Evolutionary conservation across 495 filamentous ascomycete genomes (phyloP), one percentile per base, ranked within the genome.

Genomic region (Aspergillus haitiensis): DNA sequence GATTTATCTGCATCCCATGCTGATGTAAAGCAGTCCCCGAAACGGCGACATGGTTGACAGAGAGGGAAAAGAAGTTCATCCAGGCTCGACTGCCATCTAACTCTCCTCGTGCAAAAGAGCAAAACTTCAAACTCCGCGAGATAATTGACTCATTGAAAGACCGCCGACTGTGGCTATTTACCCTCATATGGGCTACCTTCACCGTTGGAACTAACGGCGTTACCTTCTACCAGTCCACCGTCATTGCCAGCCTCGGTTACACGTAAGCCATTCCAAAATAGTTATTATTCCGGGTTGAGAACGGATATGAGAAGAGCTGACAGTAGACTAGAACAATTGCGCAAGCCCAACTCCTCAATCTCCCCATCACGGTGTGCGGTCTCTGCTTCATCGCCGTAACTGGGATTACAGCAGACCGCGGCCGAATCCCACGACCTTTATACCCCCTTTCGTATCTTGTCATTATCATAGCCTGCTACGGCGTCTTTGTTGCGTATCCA

Each of bases 211-310:
- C 73, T 18, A 70, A 64, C 8, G 75, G 75, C 1, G 67, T 77
- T 4, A 65, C 60, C 18, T 77, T 77, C 64, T 77, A 77, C 39
- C 75, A 75, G 36, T 65, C 73, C 2, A 75, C 73, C 1, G 73
- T 77, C 16, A 77, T 75, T 52, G 68, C 75, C 2, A 71, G 75
- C 48, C 67, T 75, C 5, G 75, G 75, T 0, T 77, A 76, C 52
- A 65, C 75, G 69, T 69, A 52, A 55, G 67, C 65, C 44, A 15
- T 8, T 47, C 33, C 54, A 31, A 27, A 27, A 27, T 27, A 27
- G 21, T 27, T 3, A 3, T 27, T 27, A 27, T 27, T 27, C 21
- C 1, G 3, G 21, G 21, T n/a, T 8, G 10, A 11, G 37, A 40
- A 40, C 9, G 7, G n/a, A 40, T 5, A 40, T 10, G n/a, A 40